Base-by-base conservation (phyloP, 371 early-diverging fungal species). In the Rhizomucor pusillus region DNA sequence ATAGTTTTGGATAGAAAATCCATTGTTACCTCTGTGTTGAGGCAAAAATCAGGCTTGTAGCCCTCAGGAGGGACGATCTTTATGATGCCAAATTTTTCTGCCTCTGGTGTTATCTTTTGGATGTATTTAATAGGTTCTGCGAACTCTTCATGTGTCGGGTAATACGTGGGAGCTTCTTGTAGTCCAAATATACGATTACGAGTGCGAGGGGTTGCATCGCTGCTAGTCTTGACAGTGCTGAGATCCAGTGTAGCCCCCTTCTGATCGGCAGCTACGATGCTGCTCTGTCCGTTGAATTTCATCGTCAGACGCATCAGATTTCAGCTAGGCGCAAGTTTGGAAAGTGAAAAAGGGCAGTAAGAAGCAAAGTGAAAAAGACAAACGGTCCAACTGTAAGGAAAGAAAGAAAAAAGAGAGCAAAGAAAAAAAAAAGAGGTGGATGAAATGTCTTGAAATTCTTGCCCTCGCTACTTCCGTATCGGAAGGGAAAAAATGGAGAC, bases 41-140 rank as follows among this genome's bases (percentile, higher is more conserved):
- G 67, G 22, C 86, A 71, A 73, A 96, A 95, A 10, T 81, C 81
- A 47, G 94, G 92, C 33, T 80, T 79, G 86, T 93, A 98, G 18
- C 78, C 81, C 20, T 59, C 62, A 9, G 98, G 97, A 43, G 98
- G 98, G 34, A 95, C 83, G 57, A 98, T 89, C 72, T 98, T 98
- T 61, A 89, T 84, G 56, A 97, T 88, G 20, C 98, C 98, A 33
- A 83, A 84, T 55, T 80, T 57, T 67, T 93, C 93, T 40, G 88
- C 96, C 62, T 86, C 78, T 19, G 80, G 69, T 33, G 87, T 79
- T 59, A 98, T 95, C 53, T 69, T 77, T 45, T 88, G 86, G 65
- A 98, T 91, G 66, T 90, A 95, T 52, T 72, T 65, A 24, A 93
- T 71, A 16, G 97, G 96, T 62, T 94, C 88, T 23, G 60, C 49